These are phyloP conservation scores for Microglena sp. DNA, from an alignment of 139 green algal species.

Conservation along the genomic window DNA sequence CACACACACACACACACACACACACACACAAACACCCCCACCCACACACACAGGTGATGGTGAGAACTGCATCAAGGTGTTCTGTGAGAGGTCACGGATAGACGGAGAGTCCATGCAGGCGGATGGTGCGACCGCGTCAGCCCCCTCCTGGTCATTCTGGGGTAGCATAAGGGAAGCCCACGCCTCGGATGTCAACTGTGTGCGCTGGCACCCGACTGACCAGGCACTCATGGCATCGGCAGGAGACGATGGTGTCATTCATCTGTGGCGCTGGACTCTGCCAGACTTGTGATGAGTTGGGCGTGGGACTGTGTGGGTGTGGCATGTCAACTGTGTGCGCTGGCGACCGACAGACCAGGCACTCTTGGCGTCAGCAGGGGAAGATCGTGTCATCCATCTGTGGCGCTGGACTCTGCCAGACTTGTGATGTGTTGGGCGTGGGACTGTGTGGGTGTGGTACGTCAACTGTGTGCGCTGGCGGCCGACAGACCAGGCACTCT, in stretches of 20 bases:
- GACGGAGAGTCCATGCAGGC: no score
- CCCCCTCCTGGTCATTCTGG: neutral
- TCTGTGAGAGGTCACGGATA: no score
- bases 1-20: no score
- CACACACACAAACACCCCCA: no score
- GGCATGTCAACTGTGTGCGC: constrained; percentile 80
- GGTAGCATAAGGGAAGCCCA: constrained; percentile 37
- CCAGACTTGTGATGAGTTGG: no score
- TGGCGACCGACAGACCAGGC: constrained; percentile 51
- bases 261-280: constrained; percentile 56
- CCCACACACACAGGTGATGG: no score
- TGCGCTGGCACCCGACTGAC: constrained; percentile 59
- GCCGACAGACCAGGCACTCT: constrained; percentile 36
- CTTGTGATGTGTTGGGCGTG: no score
- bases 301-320: no score
- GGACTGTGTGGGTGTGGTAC: no score
- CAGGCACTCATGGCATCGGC: constrained; percentile 50
- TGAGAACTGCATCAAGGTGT: no score
- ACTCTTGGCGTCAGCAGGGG: constrained; percentile 56
- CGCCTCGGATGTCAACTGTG: constrained; percentile 71
- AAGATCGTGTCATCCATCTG: constrained; percentile 59
- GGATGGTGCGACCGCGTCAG: no score
- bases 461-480: constrained; percentile 81
- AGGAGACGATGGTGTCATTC: constrained; percentile 57
- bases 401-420: no score